These are phyloP conservation scores for Blastocystis sp. DNA, from an alignment of 352 stramenopile genomes.

Conservation along the genomic window DNA sequence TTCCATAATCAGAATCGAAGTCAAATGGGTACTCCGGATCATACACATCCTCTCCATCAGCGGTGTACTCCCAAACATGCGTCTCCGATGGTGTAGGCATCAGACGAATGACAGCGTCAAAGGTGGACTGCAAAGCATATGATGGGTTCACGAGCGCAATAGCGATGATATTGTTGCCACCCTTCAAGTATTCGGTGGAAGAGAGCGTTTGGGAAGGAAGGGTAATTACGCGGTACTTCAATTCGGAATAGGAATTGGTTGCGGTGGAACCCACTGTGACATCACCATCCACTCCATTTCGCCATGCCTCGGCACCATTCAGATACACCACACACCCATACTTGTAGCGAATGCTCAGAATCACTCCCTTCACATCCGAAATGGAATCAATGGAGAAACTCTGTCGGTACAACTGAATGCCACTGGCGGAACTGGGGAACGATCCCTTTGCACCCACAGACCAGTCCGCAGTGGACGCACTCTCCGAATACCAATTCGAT, in stretches of 20 bases:
- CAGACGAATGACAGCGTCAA: constrained; percentile 12
- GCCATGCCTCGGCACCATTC: constrained; percentile 12
- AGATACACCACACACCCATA: constrained; percentile 13
- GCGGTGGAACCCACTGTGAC: neutral
- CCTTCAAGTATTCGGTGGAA: neutral
- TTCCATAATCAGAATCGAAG: neutral
- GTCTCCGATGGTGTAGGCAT: neutral
- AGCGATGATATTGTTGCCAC: constrained; percentile 1
- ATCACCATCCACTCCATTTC: neutral
- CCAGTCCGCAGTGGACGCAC: neutral
- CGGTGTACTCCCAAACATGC: constrained; percentile 18
- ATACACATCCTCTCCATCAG: neutral
- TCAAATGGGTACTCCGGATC: neutral
- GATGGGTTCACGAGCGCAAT: neutral
- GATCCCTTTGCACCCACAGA: neutral
- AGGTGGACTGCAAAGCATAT: neutral
- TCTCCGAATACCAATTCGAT: neutral
- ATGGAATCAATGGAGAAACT: neutral
- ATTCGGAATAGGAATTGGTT: neutral
- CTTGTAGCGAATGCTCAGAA: constrained; percentile 26
- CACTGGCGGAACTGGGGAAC: neutral
- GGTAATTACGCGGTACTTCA: neutral
- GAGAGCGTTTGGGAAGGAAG: neutral
- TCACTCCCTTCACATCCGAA: neutral
- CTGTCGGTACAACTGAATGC: neutral